Evolutionary conservation across 176 grass and related monocot genomes (phyloP), one percentile per base, ranked within the genome.

Genomic region (Cenchrus fungigraminus): DNA sequence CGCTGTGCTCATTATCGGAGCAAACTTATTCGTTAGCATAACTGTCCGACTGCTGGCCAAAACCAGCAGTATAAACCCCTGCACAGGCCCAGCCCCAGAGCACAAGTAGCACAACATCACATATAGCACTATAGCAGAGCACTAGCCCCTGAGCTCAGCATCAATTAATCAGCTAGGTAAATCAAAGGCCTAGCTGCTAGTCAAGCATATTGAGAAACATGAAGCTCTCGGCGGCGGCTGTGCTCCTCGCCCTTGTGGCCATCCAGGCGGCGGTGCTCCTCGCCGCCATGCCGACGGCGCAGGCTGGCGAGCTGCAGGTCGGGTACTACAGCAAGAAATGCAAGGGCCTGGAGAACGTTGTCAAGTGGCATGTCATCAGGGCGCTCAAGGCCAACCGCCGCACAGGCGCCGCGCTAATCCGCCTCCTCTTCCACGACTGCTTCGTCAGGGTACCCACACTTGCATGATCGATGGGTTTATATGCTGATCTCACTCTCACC

Each of bases 351-450:
- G 87, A 88, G 81, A 74, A 79, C 37, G 49, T 84, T 3, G 19
- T 88, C 49, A 65, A 65, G 67, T 65, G 28, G 68, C 75, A 79
- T 12, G 28, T 88, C 37, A 37, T 63, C 46, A 53, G 4, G 74
- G 86, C 86, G 1, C 6, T 88, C 65, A 83, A 65, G 79, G 3
- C 22, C 32, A 77, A 88, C 86, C 73, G 74, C 68, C 74, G 86
- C 43, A 51, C 54, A 6, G 82, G 88, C 0, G 85, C 91, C 6
- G 88, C 68, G 3, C 88, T 93, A 3, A 49, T 93, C 86, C 91
- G 91, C 16, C 74, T 93, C 11, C 46, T 90, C 42, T 93, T 93
- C 84, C 91, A 93, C 22, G 91, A 93, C 25, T 93, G 91, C 73
- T 93, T 90, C 52, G 77, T 93, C 50, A 77, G 87, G 81, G 91